These are phyloP conservation scores for Gastrolobium bilobum DNA, from an alignment of 306 rosid genomes.

Conservation along the genomic window DNA sequence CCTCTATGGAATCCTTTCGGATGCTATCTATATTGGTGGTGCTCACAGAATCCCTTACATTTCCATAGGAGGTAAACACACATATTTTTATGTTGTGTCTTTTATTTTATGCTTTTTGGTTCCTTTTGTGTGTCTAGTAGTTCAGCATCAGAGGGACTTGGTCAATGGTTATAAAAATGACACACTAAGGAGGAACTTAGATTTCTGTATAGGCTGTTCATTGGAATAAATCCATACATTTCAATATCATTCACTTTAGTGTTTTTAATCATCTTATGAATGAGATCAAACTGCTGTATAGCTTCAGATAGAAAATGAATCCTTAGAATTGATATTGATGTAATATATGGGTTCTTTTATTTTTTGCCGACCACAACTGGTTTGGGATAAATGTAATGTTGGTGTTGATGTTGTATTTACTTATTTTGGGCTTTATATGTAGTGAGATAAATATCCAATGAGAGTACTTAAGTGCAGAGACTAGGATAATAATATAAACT, in stretches of 20 bases:
- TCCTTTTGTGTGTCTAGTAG: background rate
- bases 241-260: background rate
- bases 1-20: slow-evolving; percentile 83
- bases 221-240: background rate
- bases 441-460: background rate
- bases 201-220: background rate
- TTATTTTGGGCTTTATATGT: background rate
- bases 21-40: slow-evolving; percentile 72
- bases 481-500: slow-evolving; percentile 7
- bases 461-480: background rate
- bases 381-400: background rate
- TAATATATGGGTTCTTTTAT: background rate
- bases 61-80: slow-evolving; percentile 74
- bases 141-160: background rate
- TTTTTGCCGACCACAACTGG: background rate
- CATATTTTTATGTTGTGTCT: slow-evolving; percentile 23
- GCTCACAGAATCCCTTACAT: slow-evolving; percentile 89
- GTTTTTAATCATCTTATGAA: background rate
- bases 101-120: background rate
- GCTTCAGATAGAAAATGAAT: background rate
- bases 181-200: background rate
- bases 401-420: background rate
- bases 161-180: background rate
- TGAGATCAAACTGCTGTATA: background rate
- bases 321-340: background rate